Conservation (phyloP, 2,329 filamentous ascomycete genomes). For the Cercospora sp. region DNA sequence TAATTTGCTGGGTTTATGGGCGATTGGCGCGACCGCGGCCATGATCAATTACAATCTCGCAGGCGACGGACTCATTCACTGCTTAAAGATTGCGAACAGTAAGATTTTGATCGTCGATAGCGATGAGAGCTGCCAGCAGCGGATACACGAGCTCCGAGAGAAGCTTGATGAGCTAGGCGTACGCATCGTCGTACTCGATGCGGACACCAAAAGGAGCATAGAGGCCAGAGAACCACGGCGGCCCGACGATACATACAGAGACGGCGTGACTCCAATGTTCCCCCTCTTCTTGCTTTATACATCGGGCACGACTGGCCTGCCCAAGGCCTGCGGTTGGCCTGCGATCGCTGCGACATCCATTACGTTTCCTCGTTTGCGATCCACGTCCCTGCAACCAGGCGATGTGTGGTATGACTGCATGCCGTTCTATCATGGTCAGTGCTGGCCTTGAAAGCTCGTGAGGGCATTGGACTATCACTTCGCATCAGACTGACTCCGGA, state of each 20-base stretch:
- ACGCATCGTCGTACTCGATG: constrained; percentile 56
- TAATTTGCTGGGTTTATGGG: constrained; percentile 35
- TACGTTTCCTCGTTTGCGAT: constrained; percentile 40
- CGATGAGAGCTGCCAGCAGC: constrained; percentile 52
- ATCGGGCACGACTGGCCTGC: constrained; percentile 72
- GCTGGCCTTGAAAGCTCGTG: not conserved
- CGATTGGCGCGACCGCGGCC: constrained; percentile 38
- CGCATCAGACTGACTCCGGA: not conserved
- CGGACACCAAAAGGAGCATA: constrained; percentile 50
- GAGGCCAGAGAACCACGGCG: constrained; percentile 51
- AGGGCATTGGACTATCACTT: not conserved
- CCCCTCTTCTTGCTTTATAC: constrained; percentile 71
- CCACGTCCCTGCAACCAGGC: constrained; percentile 42
- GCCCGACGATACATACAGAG: constrained; percentile 58
- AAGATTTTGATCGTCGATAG: constrained; percentile 50
- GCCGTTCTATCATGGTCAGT: constrained; percentile 67
- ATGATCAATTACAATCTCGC: constrained; percentile 42
- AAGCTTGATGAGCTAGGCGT: constrained; percentile 59
- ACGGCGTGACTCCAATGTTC: constrained; percentile 52
- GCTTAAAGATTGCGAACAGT: constrained; percentile 41
- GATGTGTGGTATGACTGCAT: constrained; percentile 76
- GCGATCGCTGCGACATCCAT: constrained; percentile 49
- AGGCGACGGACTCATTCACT: constrained; percentile 40
- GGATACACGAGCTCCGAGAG: constrained; percentile 55
- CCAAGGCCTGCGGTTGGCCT: constrained; percentile 68